These are phyloP conservation scores for Kalmusia sp. DNA, from an alignment of 2,329 filamentous ascomycete genomes.

Conservation along the genomic window DNA sequence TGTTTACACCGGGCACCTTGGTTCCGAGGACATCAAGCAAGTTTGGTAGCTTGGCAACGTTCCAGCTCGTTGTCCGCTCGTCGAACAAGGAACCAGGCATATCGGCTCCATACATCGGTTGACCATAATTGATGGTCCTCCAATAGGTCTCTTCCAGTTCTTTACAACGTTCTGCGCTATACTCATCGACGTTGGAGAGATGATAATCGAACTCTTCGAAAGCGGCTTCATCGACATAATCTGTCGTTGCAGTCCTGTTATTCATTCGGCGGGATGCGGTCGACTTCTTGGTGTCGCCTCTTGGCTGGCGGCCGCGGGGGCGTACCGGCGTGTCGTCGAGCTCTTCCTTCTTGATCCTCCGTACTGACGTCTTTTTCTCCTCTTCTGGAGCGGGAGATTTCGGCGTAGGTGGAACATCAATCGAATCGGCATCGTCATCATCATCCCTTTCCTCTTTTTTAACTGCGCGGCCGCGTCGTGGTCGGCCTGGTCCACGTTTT, in stretches of 20 bases:
- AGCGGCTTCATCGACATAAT: conserved; percentile 84
- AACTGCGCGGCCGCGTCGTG: conserved; percentile 39
- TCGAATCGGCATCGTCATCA: conserved; percentile 36
- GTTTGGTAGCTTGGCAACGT: conserved; percentile 92
- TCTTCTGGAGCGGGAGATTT: conserved; percentile 53
- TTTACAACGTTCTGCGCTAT: conserved; percentile 87
- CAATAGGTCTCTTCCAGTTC: conserved; percentile 95
- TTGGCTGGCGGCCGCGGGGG: conserved; percentile 59
- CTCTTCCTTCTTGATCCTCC: conserved; percentile 44
- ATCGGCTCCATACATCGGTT: conserved; percentile 94
- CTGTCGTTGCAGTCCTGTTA: conserved; percentile 77
- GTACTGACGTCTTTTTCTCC: conserved; percentile 41
- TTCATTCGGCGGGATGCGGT: conserved; percentile 88
- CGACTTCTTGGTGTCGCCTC: conserved; percentile 62
- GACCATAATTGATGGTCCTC: conserved; percentile 95
- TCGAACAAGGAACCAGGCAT: conserved; percentile 95
- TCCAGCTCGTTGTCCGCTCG: conserved; percentile 84
- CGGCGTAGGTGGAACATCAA: conserved; percentile 50
- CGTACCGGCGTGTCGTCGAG: conserved; percentile 60
- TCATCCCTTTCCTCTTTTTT: conserved; percentile 40
- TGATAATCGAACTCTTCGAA: conserved; percentile 93
- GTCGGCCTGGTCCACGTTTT: conserved; percentile 60
- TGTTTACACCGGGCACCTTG: conserved; percentile 97
- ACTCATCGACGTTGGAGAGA: conserved; percentile 83
- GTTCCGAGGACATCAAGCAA: conserved; percentile 91